Evolutionary conservation across 2,329 filamentous ascomycete genomes (phyloP).

Genomic region (Cladophialophora chaetospira): DNA sequence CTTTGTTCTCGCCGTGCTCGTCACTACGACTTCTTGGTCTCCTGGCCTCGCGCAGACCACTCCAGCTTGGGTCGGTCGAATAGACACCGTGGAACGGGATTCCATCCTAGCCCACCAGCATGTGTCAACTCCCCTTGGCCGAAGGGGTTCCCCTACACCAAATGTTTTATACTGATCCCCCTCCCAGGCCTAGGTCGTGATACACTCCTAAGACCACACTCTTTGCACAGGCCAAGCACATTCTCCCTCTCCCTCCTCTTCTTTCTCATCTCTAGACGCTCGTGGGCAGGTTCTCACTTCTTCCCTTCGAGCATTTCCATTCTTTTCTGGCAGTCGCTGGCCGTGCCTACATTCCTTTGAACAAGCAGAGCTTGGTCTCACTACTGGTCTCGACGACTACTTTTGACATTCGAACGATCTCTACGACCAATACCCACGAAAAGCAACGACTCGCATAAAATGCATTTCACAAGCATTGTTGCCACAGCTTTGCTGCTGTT

Average conservation of each 20-base stretch:
- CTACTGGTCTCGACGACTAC: conserved; percentile 28
- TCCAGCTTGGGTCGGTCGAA: conserved; percentile 12
- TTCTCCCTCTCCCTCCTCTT: conserved; percentile 6
- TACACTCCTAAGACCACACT: conserved; percentile 24
- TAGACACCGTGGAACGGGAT: conserved; percentile 5
- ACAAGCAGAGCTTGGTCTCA: conserved; percentile 26
- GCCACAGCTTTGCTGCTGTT: conserved; percentile 25
- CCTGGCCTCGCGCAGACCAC: not conserved
- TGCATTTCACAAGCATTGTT: conserved; percentile 23
- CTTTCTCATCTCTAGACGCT: conserved; percentile 10
- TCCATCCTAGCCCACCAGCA: conserved; percentile 2
- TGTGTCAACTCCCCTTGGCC: conserved; percentile 17
- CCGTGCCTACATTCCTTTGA: conserved; percentile 26
- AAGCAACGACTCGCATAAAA: conserved; percentile 14
- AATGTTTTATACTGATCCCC: conserved; percentile 24
- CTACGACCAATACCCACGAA: not conserved
- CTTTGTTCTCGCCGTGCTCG: conserved; percentile 8
- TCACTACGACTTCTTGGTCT: not conserved
- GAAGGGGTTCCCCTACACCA: conserved; percentile 17
- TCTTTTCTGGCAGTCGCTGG: conserved; percentile 29
- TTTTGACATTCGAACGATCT: not conserved
- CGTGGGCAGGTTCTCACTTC: conserved; percentile 21
- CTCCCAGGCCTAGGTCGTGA: conserved; percentile 6
- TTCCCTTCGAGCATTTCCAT: conserved; percentile 13
- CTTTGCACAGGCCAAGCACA: conserved; percentile 18